phyloP scores from a whole-genome alignment of 495 filamentous ascomycete species.

The Saxophila tyrrhenica region DNA sequence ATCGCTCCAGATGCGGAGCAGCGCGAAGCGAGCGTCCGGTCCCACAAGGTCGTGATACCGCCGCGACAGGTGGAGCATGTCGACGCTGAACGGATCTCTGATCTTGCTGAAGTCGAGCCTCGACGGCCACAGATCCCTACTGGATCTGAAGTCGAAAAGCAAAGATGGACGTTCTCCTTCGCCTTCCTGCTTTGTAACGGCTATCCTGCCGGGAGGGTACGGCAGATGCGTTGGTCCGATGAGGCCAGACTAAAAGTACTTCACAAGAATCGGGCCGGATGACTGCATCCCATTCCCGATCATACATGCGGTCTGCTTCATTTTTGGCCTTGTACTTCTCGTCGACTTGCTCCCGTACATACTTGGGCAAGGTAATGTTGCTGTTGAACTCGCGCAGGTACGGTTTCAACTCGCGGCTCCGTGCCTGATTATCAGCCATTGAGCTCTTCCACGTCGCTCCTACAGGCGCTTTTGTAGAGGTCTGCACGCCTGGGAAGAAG shows the following conservation, averaged over 20 bases:
- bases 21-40: constrained; percentile 28
- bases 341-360: background rate
- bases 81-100: background rate
- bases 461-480: background rate
- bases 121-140: background rate
- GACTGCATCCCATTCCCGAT: background rate
- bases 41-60: background rate
- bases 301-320: background rate
- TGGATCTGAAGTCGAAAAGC: background rate
- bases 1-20: constrained; percentile 40
- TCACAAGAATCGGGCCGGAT: background rate
- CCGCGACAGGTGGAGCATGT: background rate
- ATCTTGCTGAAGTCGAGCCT: background rate
- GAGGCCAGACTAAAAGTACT: background rate
- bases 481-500: background rate
- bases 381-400: background rate
- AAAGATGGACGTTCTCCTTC: background rate
- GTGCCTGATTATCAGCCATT: background rate
- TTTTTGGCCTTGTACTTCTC: background rate
- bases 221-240: background rate
- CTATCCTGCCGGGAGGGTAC: background rate
- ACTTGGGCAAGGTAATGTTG: background rate
- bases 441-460: background rate
- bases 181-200: background rate
- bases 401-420: background rate